Conservation (phyloP, 176 grass and related monocot species). For the Eragrostis nindensis region DNA sequence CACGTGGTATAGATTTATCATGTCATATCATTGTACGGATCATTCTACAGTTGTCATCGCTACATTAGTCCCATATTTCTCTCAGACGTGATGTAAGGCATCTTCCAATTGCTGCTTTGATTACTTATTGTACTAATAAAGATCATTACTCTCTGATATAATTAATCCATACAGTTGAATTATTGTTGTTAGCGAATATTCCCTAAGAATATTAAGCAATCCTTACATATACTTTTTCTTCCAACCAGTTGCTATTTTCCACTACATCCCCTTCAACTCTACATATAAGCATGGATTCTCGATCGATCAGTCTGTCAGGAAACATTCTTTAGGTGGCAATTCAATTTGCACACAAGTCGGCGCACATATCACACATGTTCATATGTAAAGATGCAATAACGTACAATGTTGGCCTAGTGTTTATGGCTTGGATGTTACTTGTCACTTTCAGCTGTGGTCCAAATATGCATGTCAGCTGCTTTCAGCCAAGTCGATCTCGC, state of each 20-base stretch:
- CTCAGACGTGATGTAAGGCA: neutral
- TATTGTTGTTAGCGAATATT: neutral
- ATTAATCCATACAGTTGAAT: neutral
- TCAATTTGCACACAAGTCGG: neutral
- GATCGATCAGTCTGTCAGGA: neutral
- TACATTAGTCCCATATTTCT: neutral
- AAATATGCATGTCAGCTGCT: neutral
- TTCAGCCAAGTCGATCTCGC: neutral
- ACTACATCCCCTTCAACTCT: neutral
- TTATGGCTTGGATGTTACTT: conserved; percentile 21
- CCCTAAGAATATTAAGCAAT: neutral
- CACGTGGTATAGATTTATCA: neutral
- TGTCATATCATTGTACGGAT: neutral
- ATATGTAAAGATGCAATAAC: neutral
- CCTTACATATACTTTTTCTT: neutral
- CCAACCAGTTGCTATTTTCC: neutral
- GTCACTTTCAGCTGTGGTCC: conserved; percentile 35
- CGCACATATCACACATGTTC: neutral
- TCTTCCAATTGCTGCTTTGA: neutral
- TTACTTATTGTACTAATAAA: neutral
- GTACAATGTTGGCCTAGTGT: neutral
- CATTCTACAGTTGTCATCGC: neutral
- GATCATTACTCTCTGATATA: neutral
- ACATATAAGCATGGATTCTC: neutral
- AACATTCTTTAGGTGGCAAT: neutral